Evolutionary conservation across 139 green algal genomes (phyloP), one percentile per base, ranked within the genome.

Genomic region (Volvox reticuliferus): DNA sequence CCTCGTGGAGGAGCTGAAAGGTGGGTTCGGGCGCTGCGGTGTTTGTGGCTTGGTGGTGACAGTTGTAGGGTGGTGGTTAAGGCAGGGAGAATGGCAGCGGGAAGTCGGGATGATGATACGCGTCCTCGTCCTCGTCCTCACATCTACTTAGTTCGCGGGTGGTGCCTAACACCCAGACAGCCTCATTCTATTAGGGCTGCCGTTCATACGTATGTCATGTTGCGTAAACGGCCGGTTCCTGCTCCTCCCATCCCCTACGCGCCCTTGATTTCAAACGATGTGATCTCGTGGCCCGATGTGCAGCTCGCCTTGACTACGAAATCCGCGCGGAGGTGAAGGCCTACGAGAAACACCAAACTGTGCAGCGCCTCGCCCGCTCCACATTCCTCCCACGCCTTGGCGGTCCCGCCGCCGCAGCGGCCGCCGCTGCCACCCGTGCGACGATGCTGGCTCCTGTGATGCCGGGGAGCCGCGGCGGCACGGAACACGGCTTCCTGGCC

Each of bases 371-470:
- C 13, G 86, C 55, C 0, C 73, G 50, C 26, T 62, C 73, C 55
- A 85, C 73, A 71, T 84, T 90, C 73, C 86, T 90, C 32, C 86
- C 86, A 0, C 86, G 73, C 6, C 86, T 90, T 22, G 73, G 55
- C 44, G 36, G 28, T 12, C 13, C 80, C 0, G 80, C 55, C 80
- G 81, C 61, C 6, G 81, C 16, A 20, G 55, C 55, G 19, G 61
- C 18, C 61, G 81, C 19, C 50, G 79, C 36, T 44, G 79, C 44
- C 79, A 37, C 13, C 30, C 37, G 79, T 20, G 44, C 20, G n/a
- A 61, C 30, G 55, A 12, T 20, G 26, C 12, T 44, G 55, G 75
- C 75, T 17, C 75, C 75, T 26, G 20, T 36, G 32, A 81, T 81
- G 75, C 75, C 75, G 30, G 75, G 75, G 32, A 81, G 71, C 71